Conservation (phyloP, 306 rosid genomes). For the Vigna nakashimae region DNA sequence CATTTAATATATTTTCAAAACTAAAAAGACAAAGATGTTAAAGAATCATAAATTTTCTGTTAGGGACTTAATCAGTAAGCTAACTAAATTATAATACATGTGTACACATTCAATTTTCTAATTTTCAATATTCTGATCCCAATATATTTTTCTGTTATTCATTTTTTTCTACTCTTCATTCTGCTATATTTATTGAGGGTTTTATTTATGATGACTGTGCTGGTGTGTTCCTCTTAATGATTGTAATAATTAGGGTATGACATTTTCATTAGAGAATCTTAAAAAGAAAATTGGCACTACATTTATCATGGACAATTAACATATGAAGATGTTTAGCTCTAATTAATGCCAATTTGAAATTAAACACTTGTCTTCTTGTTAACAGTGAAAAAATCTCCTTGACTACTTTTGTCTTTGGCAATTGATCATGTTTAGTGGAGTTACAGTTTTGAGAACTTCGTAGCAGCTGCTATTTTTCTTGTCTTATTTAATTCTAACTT, state of each 20-base stretch:
- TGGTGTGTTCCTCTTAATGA: background rate
- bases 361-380: background rate
- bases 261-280: conserved; percentile 5
- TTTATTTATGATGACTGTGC: background rate
- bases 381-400: background rate
- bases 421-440: background rate
- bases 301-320: background rate
- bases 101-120: no score
- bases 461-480: no score
- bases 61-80: no score
- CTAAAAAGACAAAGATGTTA: no score
- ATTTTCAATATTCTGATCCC: no score
- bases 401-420: background rate
- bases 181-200: background rate
- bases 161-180: no score
- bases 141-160: no score
- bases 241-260: background rate
- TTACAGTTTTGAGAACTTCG: no score
- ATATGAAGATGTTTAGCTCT: conserved; percentile 20
- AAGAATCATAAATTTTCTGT: no score
- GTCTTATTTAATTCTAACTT: no score
- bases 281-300: background rate
- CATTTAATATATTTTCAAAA: no score
- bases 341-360: conserved; percentile 10
- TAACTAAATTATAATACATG: no score